A percentile compares a stretch with the other conserved stretches of the same genome.
Evolutionary conservation across 768 basidiomycete genomes (phyloP).

Genomic region (Rhizopogon roseolus): DNA sequence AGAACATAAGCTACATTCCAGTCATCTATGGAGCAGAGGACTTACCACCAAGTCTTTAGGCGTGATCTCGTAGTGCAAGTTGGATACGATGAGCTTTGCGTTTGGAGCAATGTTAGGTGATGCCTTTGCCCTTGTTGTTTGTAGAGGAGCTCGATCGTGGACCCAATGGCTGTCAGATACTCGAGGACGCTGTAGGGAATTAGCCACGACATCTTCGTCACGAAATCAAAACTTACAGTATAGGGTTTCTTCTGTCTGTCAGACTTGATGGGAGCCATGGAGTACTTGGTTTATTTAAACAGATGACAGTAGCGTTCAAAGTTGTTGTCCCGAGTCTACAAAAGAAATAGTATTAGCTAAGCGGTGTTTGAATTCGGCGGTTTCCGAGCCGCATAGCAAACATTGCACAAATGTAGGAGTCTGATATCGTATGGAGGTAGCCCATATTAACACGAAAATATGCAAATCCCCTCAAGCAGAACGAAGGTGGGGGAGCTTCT

Average conservation of each 20-base stretch:
- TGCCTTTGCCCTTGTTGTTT: slow-evolving; percentile 22
- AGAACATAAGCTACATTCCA: slow-evolving; percentile 3
- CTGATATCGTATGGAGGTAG: no score
- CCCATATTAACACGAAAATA: no score
- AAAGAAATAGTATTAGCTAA: neutral
- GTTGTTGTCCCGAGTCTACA: neutral
- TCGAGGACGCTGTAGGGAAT: slow-evolving; percentile 50
- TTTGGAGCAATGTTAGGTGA: slow-evolving; percentile 25
- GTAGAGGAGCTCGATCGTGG: slow-evolving; percentile 67
- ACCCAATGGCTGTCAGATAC: slow-evolving; percentile 64
- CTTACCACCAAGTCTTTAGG: slow-evolving; percentile 84
- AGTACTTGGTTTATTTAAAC: neutral
- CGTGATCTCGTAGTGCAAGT: slow-evolving; percentile 89
- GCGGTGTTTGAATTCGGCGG: slow-evolving; percentile 1
- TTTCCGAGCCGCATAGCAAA: neutral
- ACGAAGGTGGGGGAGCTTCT: no score
- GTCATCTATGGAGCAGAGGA: slow-evolving; percentile 7
- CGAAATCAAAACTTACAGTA: slow-evolving; percentile 22
- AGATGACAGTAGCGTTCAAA: neutral
- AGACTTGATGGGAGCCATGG: slow-evolving; percentile 21
- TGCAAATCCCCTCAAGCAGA: no score
- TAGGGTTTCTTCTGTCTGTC: slow-evolving; percentile 40
- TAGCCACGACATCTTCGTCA: neutral
- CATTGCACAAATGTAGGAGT: no score
- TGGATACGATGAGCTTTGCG: slow-evolving; percentile 72